Evolutionary conservation across 2,329 filamentous ascomycete genomes (phyloP).

Genomic region (Delphinella strobiligena): DNA sequence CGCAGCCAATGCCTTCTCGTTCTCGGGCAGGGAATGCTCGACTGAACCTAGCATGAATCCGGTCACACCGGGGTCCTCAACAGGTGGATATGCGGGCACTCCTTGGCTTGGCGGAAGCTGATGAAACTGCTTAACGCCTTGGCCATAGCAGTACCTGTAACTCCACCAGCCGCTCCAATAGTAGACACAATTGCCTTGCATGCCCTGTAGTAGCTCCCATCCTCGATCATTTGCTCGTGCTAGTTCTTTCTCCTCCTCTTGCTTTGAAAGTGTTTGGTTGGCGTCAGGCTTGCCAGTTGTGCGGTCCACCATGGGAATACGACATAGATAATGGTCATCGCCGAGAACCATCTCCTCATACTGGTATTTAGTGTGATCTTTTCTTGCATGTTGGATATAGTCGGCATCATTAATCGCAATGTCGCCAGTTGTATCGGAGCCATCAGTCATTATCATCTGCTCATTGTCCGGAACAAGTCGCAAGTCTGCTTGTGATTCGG

Average conservation of each 20-base stretch:
- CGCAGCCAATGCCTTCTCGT: conserved; percentile 10
- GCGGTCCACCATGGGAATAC: conserved; percentile 59
- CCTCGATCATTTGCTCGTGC: conserved; percentile 64
- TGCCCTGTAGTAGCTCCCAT: conserved; percentile 65
- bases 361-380: conserved; percentile 12
- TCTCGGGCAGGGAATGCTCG: conserved; percentile 14
- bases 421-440: conserved; percentile 13
- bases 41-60: conserved; percentile 67
- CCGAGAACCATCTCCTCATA: conserved; percentile 69
- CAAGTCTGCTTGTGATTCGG: conserved; percentile 55
- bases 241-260: conserved; percentile 70
- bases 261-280: conserved; percentile 26
- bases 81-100: conserved; percentile 55
- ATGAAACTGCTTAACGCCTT: conserved; percentile 82
- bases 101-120: conserved; percentile 60
- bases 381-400: not conserved
- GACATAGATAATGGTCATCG: conserved; percentile 67
- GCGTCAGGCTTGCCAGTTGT: conserved; percentile 20
- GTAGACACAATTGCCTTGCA: conserved; percentile 74
- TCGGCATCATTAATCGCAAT: conserved; percentile 8
- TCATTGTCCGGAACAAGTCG: conserved; percentile 31
- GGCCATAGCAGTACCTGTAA: conserved; percentile 86
- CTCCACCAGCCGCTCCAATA: conserved; percentile 87
- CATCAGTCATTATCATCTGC: too few species aligned
- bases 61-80: conserved; percentile 62